Evolutionary conservation across 768 basidiomycete species (phyloP), one percentile per base, ranked within the genome.

Genomic region (Mycena haematopus): DNA sequence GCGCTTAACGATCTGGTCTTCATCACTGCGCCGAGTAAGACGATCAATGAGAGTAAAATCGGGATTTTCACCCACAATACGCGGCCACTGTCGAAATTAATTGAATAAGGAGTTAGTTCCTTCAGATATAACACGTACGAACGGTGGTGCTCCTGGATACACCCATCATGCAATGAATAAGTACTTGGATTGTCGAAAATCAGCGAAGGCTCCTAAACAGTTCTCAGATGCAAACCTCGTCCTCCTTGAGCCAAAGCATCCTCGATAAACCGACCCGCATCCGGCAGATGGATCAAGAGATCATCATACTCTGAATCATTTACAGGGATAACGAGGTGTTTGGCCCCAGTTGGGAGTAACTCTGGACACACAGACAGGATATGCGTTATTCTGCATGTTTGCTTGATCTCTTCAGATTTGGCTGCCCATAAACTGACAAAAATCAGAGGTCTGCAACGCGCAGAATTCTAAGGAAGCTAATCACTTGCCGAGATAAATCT

Each of bases 121-220:
- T 31, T 45, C n/a, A 51, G 78, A 84, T 74, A 71, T 85, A 83
- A 71, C 70, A 52, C 81, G 82, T 25, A 86, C 77, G 25, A 25
- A 84, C 82, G 10, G 89, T 86, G 40, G 84, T 77, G 65, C 89
- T 90, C 63, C 90, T 79, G 0, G 88, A 92, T 9, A 91, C 74
- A 6, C 90, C 91, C 84, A 90, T 88, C 11, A 86, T 77, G 69
- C 90, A 91, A 64, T 92, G 90, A 15, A 91, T 86, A 11, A 92
- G 80, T 6, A 91, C 84, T 45, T n/a, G 10, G 17, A 24, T 22
- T 24, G 10, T 22, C 22, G 5, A 9, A 22, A 45, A 24, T 45
- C 22, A 45, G 44, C 44, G 22, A 4, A 31, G 29, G 29, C 29
- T 9, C 29, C 4, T 17, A 24, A 45, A 15, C 10, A 7, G 19